A percentile compares a stretch with the other conserved stretches of the same genome.
Evolutionary conservation across 371 early-diverging fungal genomes (phyloP).

Genomic region (Antonospora locustae): DNA sequence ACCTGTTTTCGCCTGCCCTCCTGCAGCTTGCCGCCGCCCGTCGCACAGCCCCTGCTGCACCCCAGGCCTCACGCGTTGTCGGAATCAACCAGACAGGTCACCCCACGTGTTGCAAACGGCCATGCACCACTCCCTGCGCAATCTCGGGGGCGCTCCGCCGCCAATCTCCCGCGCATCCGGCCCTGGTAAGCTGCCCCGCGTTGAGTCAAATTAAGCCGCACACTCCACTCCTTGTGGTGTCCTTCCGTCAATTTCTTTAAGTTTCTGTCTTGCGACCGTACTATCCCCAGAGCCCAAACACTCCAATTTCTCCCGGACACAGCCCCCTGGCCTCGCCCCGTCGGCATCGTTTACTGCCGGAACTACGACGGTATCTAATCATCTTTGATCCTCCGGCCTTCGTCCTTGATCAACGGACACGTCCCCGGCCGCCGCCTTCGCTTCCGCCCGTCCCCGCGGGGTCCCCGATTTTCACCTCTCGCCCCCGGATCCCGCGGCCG

Average conservation of each 20-base stretch:
- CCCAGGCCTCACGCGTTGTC: conserved; percentile 60
- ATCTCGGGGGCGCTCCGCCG: conserved; percentile 55
- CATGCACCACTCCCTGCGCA: conserved; percentile 56
- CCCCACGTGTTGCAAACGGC: conserved; percentile 57
- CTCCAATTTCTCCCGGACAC: conserved; percentile 27
- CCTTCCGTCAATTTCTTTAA: conserved; percentile 43
- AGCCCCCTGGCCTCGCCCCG: conserved; percentile 56
- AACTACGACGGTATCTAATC: conserved; percentile 64
- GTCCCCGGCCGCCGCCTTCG: conserved; percentile 57
- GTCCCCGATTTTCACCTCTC: conserved; percentile 55
- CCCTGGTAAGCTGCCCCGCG: conserved; percentile 56
- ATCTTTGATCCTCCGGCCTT: conserved; percentile 63
- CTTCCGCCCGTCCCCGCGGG: conserved; percentile 56
- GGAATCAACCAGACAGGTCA: conserved; percentile 62
- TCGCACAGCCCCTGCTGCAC: conserved; percentile 53
- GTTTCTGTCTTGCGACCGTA: conserved; percentile 37
- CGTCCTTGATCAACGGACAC: conserved; percentile 62
- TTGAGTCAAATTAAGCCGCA: conserved; percentile 45
- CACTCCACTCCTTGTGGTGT: conserved; percentile 43
- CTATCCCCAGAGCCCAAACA: conserved; percentile 38
- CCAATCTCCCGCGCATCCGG: conserved; percentile 55
- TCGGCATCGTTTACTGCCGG: conserved; percentile 64
- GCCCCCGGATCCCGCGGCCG: conserved; percentile 23
- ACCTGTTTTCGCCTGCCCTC: conserved; percentile 62
- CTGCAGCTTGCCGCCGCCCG: conserved; percentile 53